Conservation (phyloP, 129 eudicot genomes). For the Flaveria trinervia region DNA sequence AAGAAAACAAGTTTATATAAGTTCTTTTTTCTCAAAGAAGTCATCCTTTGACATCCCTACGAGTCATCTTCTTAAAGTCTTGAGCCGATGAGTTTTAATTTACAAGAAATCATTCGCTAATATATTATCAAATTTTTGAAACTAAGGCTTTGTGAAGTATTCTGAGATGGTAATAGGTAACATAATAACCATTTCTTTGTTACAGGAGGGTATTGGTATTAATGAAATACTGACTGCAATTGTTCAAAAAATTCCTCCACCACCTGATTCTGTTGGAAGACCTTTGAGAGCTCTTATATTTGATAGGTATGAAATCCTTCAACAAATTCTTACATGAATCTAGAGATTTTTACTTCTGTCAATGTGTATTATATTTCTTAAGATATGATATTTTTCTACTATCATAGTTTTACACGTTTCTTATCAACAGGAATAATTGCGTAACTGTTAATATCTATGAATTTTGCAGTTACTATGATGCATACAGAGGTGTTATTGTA, state of each 20-base stretch:
- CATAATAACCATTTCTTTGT: constrained; percentile 22
- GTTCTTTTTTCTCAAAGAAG: constrained; percentile 1
- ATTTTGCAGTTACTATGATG: constrained; percentile 87
- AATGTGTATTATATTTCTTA: background rate
- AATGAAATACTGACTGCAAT: constrained; percentile 79
- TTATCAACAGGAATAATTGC: constrained; percentile 8
- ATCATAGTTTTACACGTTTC: constrained; percentile 10
- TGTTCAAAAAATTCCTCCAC: constrained; percentile 84
- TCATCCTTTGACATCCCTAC: background rate
- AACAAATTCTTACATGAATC: background rate
- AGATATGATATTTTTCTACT: constrained; percentile 9
- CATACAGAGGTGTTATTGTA: constrained; percentile 94
- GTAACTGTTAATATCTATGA: constrained; percentile 23
- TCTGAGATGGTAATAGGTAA: constrained; percentile 19
- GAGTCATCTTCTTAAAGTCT: constrained; percentile 21
- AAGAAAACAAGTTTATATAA: constrained; percentile 4
- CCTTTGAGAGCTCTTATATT: constrained; percentile 98
- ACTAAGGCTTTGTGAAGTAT: constrained; percentile 18
- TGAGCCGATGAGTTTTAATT: background rate
- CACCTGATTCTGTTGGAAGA: constrained; percentile 65
- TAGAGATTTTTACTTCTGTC: constrained; percentile 2
- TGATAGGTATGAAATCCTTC: constrained; percentile 68
- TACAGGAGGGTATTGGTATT: constrained; percentile 94
- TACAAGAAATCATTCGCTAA: constrained; percentile 1
- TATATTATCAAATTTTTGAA: background rate